These are phyloP conservation scores for Colletotrichum ledebouriae DNA, from an alignment of 2,329 filamentous ascomycete species.

Conservation along the genomic window DNA sequence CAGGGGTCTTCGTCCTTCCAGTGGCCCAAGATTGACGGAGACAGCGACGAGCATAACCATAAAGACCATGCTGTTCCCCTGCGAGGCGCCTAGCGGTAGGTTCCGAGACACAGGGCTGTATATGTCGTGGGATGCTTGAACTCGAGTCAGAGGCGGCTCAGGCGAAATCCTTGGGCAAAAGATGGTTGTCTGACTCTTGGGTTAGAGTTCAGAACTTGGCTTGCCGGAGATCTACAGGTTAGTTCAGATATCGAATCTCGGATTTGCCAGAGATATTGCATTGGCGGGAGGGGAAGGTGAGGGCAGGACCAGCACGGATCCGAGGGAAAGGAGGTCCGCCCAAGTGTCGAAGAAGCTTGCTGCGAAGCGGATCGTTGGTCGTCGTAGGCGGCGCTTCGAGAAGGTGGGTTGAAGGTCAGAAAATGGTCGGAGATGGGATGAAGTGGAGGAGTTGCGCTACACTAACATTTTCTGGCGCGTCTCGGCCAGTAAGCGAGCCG, in stretches of 20 bases:
- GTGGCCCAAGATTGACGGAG: conserved; percentile 14
- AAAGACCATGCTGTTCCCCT: neutral
- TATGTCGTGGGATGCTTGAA: conserved; percentile 26
- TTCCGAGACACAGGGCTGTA: conserved; percentile 38
- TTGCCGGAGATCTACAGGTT: conserved; percentile 14
- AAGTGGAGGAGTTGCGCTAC: conserved; percentile 40
- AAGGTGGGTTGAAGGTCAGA: conserved; percentile 33
- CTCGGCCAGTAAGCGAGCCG: conserved; percentile 42
- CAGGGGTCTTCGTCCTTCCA: neutral
- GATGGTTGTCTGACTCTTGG: no score
- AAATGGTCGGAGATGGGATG: conserved; percentile 37
- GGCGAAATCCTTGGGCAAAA: no score
- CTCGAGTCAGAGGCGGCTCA: conserved; percentile 11
- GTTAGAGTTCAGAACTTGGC: no score
- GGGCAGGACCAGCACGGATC: conserved; percentile 19
- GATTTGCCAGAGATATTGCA: conserved; percentile 32
- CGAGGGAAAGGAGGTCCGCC: conserved; percentile 6
- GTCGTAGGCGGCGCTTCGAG: conserved; percentile 33
- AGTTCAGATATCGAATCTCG: conserved; percentile 20
- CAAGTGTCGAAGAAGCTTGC: conserved; percentile 30
- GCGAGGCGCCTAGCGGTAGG: conserved; percentile 19
- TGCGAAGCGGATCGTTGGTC: conserved; percentile 28
- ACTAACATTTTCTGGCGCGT: conserved; percentile 41
- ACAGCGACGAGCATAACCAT: conserved; percentile 25
- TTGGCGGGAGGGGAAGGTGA: neutral